Conservation (phyloP, 1,284 basidiomycete genomes). For the Malassezia brasiliensis region DNA sequence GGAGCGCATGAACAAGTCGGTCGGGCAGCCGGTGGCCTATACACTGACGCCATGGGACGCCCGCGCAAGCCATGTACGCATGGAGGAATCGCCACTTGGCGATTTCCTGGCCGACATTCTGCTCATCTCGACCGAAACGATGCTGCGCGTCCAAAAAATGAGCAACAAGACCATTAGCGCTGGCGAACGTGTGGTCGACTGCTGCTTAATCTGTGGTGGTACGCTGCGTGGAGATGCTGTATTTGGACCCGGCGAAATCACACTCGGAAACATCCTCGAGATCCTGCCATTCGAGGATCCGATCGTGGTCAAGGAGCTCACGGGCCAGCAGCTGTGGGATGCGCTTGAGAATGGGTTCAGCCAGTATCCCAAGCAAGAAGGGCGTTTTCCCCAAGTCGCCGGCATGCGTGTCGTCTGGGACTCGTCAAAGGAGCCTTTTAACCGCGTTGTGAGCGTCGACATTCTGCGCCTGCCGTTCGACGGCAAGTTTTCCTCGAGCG, state of each 20-base stretch:
- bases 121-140: conserved; percentile 75
- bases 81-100: conserved; percentile 63
- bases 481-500: conserved; percentile 8
- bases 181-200: conserved; percentile 24
- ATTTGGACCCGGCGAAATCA: conserved; percentile 65
- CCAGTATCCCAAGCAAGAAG: conserved; percentile 83
- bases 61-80: conserved; percentile 64
- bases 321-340: conserved; percentile 71
- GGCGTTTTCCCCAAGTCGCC: conserved; percentile 77
- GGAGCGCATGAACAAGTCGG: conserved; percentile 63
- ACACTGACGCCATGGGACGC: conserved; percentile 62
- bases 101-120: conserved; percentile 84
- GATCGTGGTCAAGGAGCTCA: conserved; percentile 65
- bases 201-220: conserved; percentile 51
- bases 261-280: conserved; percentile 72
- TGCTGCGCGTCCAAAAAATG: conserved; percentile 52
- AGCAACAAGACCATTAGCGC: neutral
- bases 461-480: conserved; percentile 25
- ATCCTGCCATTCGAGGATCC: conserved; percentile 84
- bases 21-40: conserved; percentile 59
- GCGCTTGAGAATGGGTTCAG: conserved; percentile 65
- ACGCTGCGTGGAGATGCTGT: conserved; percentile 74
- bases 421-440: conserved; percentile 53
- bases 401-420: conserved; percentile 84
- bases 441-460: conserved; percentile 30